Evolutionary conservation across 257 asterid species (phyloP), one percentile per base, ranked within the genome.

Genomic region (Paraleonurus japonicus): DNA sequence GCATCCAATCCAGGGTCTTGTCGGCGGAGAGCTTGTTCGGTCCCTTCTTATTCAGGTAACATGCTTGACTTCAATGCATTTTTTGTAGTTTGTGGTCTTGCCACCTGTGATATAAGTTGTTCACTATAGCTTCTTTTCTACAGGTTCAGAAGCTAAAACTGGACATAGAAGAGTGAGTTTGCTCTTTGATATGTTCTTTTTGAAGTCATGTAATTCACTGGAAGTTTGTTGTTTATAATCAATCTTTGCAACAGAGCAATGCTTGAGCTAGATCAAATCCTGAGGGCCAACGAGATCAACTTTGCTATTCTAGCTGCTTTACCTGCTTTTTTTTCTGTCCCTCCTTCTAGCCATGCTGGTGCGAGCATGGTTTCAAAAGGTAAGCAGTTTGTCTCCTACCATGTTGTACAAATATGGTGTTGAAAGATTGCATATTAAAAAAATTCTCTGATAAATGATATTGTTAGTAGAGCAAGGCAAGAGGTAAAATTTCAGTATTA

Each of bases 121-220:
- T 11, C 35, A 59, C 61, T 59, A 66, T 17, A 61, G 68, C 66
- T 73, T 73, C 24, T 64, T 4, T 37, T 41, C 64, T 65, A 76
- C 95, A 95, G 99, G 96, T 95, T 84, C 99, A 95, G 85, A 95
- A 95, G 92, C 94, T 95, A 72, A 95, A 95, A 77, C 86, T 95
- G 82, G 98, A 95, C 74, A 88, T 88, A 69, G 98, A 95, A 81
- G 95, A 86, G 99, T 95, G 84, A 92, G 98, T 84, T 64, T 60
- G 81, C 75, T 41, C 57, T 61, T 69, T 65, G 45, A 67, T 71
- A 61, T 61, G 54, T 79, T 74, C 22, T 62, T 57, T 72, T 66
- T 47, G n/a, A 59, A 24, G 63, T 58, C 28, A 23, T 60, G 32
- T 7, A 45, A 64, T 60, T 63, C 39, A 78, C 71, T 78, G 71